phyloP scores from a whole-genome alignment of 768 basidiomycete species.

The Boletus reticuloceps region DNA sequence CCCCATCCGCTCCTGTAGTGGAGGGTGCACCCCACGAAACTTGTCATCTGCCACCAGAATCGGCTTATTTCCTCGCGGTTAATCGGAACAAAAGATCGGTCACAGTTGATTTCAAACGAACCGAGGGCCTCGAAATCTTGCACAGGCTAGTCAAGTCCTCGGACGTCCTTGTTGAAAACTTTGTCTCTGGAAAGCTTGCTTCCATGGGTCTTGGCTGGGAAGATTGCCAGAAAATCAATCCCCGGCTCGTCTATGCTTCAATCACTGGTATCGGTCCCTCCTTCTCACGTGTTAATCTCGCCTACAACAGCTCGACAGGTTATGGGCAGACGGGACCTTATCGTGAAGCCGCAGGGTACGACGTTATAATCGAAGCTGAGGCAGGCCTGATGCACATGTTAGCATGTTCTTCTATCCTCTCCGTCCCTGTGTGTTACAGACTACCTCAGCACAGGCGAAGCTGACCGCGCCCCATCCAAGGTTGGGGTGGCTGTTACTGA shows the following conservation, averaged over 20 bases:
- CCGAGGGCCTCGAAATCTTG: conserved; percentile 74
- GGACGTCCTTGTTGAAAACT: conserved; percentile 91
- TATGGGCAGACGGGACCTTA: conserved; percentile 92
- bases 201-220: conserved; percentile 86
- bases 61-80: conserved; percentile 86
- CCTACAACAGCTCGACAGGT: conserved; percentile 37
- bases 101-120: conserved; percentile 83
- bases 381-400: conserved; percentile 95
- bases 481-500: conserved; percentile 96
- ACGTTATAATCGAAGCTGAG: conserved; percentile 84
- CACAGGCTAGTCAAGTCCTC: conserved; percentile 66
- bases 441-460: conserved; percentile 74
- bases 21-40: conserved; percentile 50
- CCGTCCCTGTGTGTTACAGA: conserved; percentile 9
- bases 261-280: conserved; percentile 63
- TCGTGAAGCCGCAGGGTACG: conserved; percentile 79
- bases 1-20: conserved; percentile 54
- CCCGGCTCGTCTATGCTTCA: conserved; percentile 80
- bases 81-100: conserved; percentile 91
- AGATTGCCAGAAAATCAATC: conserved; percentile 74
- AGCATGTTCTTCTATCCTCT: conserved; percentile 28
- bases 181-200: conserved; percentile 79
- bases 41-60: conserved; percentile 77
- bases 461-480: conserved; percentile 82
- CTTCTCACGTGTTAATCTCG: background rate